Conservation (phyloP, 2,329 filamentous ascomycete species). For the Dactylellina parvicollis region DNA sequence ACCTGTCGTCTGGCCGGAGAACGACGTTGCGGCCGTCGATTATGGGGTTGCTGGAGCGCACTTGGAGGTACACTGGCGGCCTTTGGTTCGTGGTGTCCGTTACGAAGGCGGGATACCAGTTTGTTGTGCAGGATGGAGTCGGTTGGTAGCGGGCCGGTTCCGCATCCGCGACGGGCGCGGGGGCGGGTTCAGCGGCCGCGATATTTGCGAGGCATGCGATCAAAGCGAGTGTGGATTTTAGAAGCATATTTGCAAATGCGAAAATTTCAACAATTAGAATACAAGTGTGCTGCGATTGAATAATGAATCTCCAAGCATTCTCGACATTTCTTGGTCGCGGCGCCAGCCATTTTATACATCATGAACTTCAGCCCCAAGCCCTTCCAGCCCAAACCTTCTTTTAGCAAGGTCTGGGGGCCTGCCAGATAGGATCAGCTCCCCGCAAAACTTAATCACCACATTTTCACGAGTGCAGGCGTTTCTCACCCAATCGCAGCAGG, state of each 20-base stretch:
- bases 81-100: conserved; percentile 49
- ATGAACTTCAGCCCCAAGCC: too few relatives aligned
- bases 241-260: not conserved
- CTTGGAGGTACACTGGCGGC: conserved; percentile 42
- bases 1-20: conserved; percentile 19
- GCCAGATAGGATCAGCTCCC: not conserved
- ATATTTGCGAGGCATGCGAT: not conserved
- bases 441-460: conserved; percentile 8
- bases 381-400: too few relatives aligned
- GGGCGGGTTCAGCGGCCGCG: conserved; percentile 2
- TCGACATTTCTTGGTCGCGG: too few relatives aligned
- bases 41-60: conserved; percentile 30
- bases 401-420: not conserved
- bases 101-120: conserved; percentile 44
- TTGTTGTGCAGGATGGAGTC: conserved; percentile 37
- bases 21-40: conserved; percentile 51
- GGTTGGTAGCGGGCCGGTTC: conserved; percentile 4
- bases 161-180: conserved; percentile 7
- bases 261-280: too few relatives aligned
- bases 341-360: too few relatives aligned
- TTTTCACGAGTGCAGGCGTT: not conserved
- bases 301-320: too few relatives aligned
- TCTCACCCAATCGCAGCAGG: not conserved
- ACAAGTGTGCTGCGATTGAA: too few relatives aligned
- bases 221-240: not conserved